Base-by-base conservation (phyloP, 2,329 filamentous ascomycete species). In the Apiospora kogelbergensis region DNA sequence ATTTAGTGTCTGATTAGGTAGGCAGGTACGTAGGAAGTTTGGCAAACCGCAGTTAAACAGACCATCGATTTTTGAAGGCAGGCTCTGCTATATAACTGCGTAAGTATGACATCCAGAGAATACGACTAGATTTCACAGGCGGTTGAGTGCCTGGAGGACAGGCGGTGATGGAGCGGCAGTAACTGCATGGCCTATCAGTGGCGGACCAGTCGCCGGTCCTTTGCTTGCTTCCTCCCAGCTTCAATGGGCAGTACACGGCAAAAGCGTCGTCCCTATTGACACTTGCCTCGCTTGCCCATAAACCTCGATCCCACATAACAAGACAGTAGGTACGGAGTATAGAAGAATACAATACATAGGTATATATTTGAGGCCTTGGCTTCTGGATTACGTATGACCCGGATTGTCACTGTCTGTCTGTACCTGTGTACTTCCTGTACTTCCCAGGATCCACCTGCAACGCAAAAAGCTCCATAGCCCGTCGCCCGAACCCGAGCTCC, bases 381-480 rank as follows among this genome's bases (percentile, higher is more conserved):
- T 60, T 26, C 53, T 60, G 53, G 15, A 60, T 60, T 60, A 60
- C 53, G 53, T 60, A 60, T 60, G 53, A 60, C 53, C 53, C 15
- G 53, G 30, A 30, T 37, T 48, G 40, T 11, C 45, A 60, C 7
- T 33, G 33, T 33, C 33, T n/a, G n/a, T 4, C 33, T 60, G 53
- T 60, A 60, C 30, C 26, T 57, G 48, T 57, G 53, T 60, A 60
- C 53, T 53, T 57, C 15, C 17, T 37, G 30, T 6, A n/a, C n/a
- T n/a, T n/a, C n/a, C 53, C 30, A 17, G 63, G 63, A 65, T 45
- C 63, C 63, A 65, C 63, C 41, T 30, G 24, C 22, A 45, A 42
- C 41, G 63, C 63, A 65, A 65, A 65, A 65, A 65, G 63, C 41
- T 65, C 41, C 44, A 42, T 45, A 42, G 63, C 40, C 63, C 30